A percentile compares a stretch with the other conserved stretches of the same genome.
phyloP scores from a whole-genome alignment of 495 filamentous ascomycete genomes.

The Xylaria flabelliformis region DNA sequence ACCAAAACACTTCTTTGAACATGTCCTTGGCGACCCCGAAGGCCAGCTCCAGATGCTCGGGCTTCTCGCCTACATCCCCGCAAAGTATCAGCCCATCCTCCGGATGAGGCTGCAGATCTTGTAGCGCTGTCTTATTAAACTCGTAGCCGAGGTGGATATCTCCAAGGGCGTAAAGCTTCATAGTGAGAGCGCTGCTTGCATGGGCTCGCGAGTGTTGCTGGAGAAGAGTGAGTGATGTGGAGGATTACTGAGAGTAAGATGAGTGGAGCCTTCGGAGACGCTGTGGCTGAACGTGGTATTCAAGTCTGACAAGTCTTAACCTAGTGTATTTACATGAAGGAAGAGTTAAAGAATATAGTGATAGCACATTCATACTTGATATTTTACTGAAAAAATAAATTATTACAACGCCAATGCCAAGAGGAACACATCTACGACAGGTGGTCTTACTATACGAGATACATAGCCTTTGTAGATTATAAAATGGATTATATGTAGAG shows the following conservation, averaged over 20 bases:
- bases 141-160: constrained; percentile 46
- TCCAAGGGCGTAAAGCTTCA: constrained; percentile 47
- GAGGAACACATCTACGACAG: background rate
- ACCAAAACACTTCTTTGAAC: constrained; percentile 43
- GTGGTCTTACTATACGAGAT: background rate
- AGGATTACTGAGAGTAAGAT: background rate
- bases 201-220: background rate
- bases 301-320: background rate
- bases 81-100: constrained; percentile 44
- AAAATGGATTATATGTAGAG: background rate
- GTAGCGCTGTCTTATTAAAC: constrained; percentile 39
- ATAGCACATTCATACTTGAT: background rate
- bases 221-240: constrained; percentile 20
- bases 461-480: background rate
- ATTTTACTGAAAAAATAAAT: background rate
- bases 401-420: background rate
- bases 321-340: background rate
- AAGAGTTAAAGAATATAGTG: background rate
- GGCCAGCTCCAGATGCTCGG: constrained; percentile 38
- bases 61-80: constrained; percentile 44
- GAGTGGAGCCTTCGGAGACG: constrained; percentile 18
- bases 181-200: constrained; percentile 15
- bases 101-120: constrained; percentile 38
- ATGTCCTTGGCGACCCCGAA: constrained; percentile 36
- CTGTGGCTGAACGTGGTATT: background rate